A percentile compares a stretch with the other conserved stretches of the same genome.
Conservation (phyloP, 257 asterid species). For the Capsicum rhomboideum region DNA sequence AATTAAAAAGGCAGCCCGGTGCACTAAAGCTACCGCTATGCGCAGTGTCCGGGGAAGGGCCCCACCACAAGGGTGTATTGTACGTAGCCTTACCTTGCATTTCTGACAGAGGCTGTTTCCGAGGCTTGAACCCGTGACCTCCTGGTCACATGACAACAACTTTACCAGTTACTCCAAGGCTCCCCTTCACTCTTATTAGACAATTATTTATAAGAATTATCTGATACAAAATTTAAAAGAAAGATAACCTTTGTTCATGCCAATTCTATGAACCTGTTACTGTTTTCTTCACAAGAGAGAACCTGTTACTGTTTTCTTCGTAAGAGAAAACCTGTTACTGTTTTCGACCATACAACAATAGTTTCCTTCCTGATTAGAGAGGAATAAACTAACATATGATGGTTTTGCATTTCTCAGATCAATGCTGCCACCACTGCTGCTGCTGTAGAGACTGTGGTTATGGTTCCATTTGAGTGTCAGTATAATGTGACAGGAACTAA, state of each 20-base stretch:
- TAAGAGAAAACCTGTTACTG: neutral
- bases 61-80: no score
- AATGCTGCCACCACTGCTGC: constrained; percentile 30
- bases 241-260: neutral
- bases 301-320: no score
- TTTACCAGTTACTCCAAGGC: no score
- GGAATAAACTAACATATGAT: constrained; percentile 11
- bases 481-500: constrained; percentile 47
- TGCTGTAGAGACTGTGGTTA: constrained; percentile 27
- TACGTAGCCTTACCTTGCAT: no score
- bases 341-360: neutral
- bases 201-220: neutral
- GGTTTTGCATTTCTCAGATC: constrained; percentile 29
- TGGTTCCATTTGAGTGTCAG: constrained; percentile 32
- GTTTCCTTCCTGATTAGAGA: constrained; percentile 2
- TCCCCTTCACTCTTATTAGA: neutral
- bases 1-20: no score
- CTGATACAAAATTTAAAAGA: neutral
- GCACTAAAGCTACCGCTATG: no score
- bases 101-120: no score
- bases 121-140: no score
- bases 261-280: neutral
- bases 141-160: no score
- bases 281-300: no score
- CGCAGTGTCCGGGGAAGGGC: no score